A percentile compares a stretch with the other conserved stretches of the same genome.
These are phyloP conservation scores for Tothia fuscella DNA, from an alignment of 2,329 filamentous ascomycete genomes.

Conservation along the genomic window DNA sequence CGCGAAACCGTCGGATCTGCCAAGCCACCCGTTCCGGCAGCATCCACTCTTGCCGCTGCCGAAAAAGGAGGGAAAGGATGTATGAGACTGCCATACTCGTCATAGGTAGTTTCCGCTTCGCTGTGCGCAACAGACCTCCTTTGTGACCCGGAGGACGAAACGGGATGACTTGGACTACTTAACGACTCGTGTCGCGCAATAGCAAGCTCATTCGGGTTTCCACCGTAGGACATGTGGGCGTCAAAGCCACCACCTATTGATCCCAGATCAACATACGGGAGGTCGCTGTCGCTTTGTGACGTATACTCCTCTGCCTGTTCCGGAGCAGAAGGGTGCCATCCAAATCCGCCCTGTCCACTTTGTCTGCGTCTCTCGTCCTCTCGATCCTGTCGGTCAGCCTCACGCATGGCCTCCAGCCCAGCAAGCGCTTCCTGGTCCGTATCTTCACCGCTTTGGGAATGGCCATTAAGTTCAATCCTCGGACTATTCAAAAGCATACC, in stretches of 20 bases:
- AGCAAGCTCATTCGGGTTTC: constrained; percentile 32
- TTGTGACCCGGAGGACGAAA: constrained; percentile 34
- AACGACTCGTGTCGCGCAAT: constrained; percentile 19
- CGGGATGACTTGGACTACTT: constrained; percentile 24
- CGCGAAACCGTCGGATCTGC: constrained; percentile 53
- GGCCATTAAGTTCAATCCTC: constrained; percentile 23
- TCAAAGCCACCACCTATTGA: constrained; percentile 62
- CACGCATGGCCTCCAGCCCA: constrained; percentile 69
- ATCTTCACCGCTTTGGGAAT: constrained; percentile 44
- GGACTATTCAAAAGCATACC: constrained; percentile 28
- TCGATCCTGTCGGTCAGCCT: constrained; percentile 69
- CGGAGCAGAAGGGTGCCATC: constrained; percentile 38
- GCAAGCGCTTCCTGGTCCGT: constrained; percentile 82
- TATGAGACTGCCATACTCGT: constrained; percentile 35
- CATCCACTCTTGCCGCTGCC: constrained; percentile 69
- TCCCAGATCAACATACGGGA: constrained; percentile 59
- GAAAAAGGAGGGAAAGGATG: constrained; percentile 47
- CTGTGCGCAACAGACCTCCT: constrained; percentile 31
- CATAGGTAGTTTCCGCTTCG: constrained; percentile 27
- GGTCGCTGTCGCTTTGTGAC: constrained; percentile 58
- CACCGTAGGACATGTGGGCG: constrained; percentile 49
- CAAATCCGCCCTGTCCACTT: constrained; percentile 35
- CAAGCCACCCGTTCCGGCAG: constrained; percentile 79
- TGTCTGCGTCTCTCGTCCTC: constrained; percentile 45
- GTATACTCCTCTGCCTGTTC: constrained; percentile 15